Evolutionary conservation across 2,329 filamentous ascomycete genomes (phyloP), one percentile per base, ranked within the genome.

Genomic region (Trichoderma sp.): DNA sequence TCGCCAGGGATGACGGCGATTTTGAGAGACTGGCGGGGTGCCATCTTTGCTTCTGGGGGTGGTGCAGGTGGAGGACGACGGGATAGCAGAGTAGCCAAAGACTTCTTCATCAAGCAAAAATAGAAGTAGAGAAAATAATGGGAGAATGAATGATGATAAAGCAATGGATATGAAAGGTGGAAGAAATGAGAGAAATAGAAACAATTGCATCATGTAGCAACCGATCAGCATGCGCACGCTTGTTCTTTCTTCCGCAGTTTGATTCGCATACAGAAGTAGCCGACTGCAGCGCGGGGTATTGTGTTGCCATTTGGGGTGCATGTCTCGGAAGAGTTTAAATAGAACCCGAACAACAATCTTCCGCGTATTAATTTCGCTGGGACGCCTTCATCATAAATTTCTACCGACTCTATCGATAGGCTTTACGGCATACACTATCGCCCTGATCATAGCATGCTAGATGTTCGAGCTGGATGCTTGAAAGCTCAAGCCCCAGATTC

Each of bases 1-100:
- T 93, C 90, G 16, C 89, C 90, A 8, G 91, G 88, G 76, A 93
- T 91, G 29, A 90, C 71, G 33, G 71, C 71, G 41, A 73, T 65
- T 33, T 41, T 73, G 60, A 73, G 59, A 35, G 29, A 88, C 75
- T 75, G 68, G 18, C n/a, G n/a, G 6, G 60, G 31, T 31, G 60
- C 31, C 60, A 35, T 53, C 59, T 11, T 41, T 18, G 41, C 11
- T 35, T 29, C n/a, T 12, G 6, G 24, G 16, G 27, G n/a, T 35
- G 9, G 31, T 71, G n/a, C 35, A 38, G 35, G n/a, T 53, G 45
- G 29, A 33, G 35, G 12, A 38, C 38, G 60, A 56, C 14, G 11
- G 21, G 12, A 11, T 27, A 8, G 45, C 21, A 33, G 33, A 53
- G 3, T 27, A n/a, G 24, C 21, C 29, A 24, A 14, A 35, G 31